Percentiles rank a stretch among this genome's conserved stretches.
phyloP scores from a whole-genome alignment of 2,329 filamentous ascomycete species.

The Fusarium setosum region DNA sequence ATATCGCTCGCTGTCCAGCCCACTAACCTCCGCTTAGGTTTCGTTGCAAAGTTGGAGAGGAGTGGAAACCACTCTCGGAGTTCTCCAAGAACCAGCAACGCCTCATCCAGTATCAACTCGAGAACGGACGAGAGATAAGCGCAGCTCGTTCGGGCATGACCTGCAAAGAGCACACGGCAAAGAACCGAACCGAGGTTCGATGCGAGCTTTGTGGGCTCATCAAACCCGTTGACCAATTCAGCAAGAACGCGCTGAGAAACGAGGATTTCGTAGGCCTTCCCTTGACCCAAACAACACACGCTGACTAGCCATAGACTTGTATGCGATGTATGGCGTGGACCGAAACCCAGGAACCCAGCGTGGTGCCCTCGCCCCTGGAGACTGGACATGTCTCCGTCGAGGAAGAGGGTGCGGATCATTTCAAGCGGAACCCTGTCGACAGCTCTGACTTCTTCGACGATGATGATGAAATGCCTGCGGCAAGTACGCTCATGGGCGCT shows the following conservation, averaged over 20 bases:
- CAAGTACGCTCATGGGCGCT: constrained; percentile 5
- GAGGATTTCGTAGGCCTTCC: constrained; percentile 45
- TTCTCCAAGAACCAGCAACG: constrained; percentile 50
- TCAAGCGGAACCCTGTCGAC: constrained; percentile 22
- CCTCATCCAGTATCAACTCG: constrained; percentile 35
- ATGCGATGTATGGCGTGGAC: constrained; percentile 50
- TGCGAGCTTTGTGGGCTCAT: constrained; percentile 48
- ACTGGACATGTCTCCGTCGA: constrained; percentile 49
- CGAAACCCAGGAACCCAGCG: constrained; percentile 49
- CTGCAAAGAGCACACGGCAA: constrained; percentile 48
- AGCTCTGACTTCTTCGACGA: constrained; percentile 43
- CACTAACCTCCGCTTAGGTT: constrained; percentile 39
- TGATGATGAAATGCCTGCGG: constrained; percentile 30
- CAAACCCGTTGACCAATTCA: constrained; percentile 46
- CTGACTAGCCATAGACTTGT: constrained; percentile 46
- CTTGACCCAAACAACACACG: neutral
- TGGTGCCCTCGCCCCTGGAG: constrained; percentile 44
- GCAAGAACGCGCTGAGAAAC: constrained; percentile 41
- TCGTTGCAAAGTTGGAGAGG: constrained; percentile 50
- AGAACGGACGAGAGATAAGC: constrained; percentile 27
- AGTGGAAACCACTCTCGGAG: constrained; percentile 46
- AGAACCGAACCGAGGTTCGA: constrained; percentile 37
- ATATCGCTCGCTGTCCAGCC: neutral
- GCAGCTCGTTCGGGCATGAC: constrained; percentile 50
- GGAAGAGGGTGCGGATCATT: constrained; percentile 35